These are phyloP conservation scores for Paramyrothecium roridum DNA, from an alignment of 2,329 filamentous ascomycete genomes.

Conservation along the genomic window DNA sequence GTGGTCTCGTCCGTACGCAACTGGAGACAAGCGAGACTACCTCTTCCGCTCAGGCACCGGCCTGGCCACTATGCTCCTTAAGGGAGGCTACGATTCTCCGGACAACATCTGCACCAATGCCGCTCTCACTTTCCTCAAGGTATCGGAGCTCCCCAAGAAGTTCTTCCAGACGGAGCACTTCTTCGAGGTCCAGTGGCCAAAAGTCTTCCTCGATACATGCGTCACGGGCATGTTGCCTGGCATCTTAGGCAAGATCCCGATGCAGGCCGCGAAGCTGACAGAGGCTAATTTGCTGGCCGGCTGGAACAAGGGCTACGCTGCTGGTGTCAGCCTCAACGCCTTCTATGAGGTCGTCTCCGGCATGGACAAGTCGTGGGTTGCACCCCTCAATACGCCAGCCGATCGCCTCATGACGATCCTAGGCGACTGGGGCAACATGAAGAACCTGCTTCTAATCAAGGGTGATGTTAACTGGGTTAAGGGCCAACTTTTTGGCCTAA, in stretches of 20 bases:
- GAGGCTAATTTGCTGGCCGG: neutral
- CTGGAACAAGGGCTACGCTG: constrained; percentile 1
- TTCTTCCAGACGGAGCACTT: neutral
- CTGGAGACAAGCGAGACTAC: neutral
- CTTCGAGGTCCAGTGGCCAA: constrained; percentile 1
- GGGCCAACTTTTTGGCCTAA: neutral
- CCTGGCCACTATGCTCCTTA: neutral
- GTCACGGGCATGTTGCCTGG: neutral
- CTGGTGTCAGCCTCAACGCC: neutral
- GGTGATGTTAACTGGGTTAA: neutral
- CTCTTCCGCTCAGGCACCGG: neutral
- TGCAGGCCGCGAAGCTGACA: neutral
- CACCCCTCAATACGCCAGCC: neutral
- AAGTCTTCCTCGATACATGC: neutral
- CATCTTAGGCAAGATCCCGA: neutral
- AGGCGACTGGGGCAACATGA: neutral
- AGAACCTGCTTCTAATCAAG: neutral
- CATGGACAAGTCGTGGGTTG: neutral
- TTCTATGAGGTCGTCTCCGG: neutral
- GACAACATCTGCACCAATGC: neutral
- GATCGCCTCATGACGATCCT: constrained; percentile 1
- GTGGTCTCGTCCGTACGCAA: neutral
- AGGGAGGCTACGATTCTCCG: constrained; percentile 1
- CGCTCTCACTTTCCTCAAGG: neutral
- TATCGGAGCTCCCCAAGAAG: neutral